Conservation (phyloP, 73 alveolate species). For the Tetrahymena borealis region DNA sequence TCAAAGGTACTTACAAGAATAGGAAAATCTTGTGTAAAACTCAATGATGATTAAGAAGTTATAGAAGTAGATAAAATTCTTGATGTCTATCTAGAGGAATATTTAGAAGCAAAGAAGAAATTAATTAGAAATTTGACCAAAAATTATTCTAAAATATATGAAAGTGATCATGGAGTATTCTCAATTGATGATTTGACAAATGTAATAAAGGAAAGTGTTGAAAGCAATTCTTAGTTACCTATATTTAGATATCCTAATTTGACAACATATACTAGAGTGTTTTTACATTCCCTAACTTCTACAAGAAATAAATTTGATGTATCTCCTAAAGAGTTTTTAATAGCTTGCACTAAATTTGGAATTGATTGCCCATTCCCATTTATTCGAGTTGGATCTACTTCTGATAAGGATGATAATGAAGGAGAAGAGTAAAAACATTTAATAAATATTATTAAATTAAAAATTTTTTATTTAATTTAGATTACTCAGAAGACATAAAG, state of each 20-base stretch:
- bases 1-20: not conserved
- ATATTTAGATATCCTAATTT: not conserved
- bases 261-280: not conserved
- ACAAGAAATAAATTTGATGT: not conserved
- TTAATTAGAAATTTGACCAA: not conserved
- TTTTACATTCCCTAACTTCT: not conserved
- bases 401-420: not conserved
- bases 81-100: not conserved
- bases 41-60: not conserved
- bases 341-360: not conserved
- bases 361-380: not conserved
- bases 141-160: not conserved
- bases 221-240: not conserved
- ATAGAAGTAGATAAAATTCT: not conserved
- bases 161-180: not conserved
- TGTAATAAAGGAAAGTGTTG: not conserved
- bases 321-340: not conserved
- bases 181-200: not conserved
- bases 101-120: not conserved
- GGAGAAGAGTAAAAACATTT: not conserved
- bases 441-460: not conserved
- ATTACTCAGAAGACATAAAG: not conserved
- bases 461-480: not conserved
- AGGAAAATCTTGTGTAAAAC: not conserved
- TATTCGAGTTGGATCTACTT: not conserved